phyloP scores from a whole-genome alignment of 495 filamentous ascomycete species.

The Aspergillus cavernicola region DNA sequence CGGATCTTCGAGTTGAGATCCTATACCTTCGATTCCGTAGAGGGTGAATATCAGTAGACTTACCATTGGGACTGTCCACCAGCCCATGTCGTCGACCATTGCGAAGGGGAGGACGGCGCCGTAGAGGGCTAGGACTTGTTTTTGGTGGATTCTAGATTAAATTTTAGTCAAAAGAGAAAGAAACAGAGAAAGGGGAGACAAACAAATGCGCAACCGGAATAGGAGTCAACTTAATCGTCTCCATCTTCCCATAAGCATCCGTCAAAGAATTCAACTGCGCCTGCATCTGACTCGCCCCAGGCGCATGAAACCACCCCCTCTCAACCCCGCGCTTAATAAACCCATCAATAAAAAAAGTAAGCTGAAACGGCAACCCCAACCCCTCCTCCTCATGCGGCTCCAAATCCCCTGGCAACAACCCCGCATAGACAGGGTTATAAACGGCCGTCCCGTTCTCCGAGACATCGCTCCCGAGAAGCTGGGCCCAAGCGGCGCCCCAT shows the following conservation, averaged over 20 bases:
- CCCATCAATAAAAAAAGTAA: constrained; percentile 64
- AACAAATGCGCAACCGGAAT: constrained; percentile 73
- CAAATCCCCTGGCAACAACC: constrained; percentile 56
- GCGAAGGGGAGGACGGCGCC: constrained; percentile 71
- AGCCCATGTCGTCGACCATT: constrained; percentile 66
- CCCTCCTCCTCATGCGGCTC: constrained; percentile 61
- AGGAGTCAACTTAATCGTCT: constrained; percentile 68
- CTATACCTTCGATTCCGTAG: constrained; percentile 73
- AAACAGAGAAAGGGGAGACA: constrained; percentile 14
- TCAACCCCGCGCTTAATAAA: constrained; percentile 63
- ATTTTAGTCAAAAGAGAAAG: background rate
- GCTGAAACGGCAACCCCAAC: constrained; percentile 60
- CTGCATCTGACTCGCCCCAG: constrained; percentile 60
- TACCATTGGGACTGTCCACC: constrained; percentile 69
- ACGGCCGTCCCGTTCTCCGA: constrained; percentile 42
- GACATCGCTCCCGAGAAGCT: constrained; percentile 35
- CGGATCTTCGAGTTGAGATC: constrained; percentile 69
- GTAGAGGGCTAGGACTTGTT: constrained; percentile 70
- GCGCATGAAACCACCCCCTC: constrained; percentile 57
- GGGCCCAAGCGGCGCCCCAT: constrained; percentile 56
- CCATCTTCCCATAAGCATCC: constrained; percentile 68
- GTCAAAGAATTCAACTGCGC: constrained; percentile 58
- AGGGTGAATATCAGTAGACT: constrained; percentile 68
- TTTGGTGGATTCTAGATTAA: constrained; percentile 60
- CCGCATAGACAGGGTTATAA: constrained; percentile 56